phyloP scores from a whole-genome alignment of 2,329 filamentous ascomycete genomes.

The Bertia moriformis region DNA sequence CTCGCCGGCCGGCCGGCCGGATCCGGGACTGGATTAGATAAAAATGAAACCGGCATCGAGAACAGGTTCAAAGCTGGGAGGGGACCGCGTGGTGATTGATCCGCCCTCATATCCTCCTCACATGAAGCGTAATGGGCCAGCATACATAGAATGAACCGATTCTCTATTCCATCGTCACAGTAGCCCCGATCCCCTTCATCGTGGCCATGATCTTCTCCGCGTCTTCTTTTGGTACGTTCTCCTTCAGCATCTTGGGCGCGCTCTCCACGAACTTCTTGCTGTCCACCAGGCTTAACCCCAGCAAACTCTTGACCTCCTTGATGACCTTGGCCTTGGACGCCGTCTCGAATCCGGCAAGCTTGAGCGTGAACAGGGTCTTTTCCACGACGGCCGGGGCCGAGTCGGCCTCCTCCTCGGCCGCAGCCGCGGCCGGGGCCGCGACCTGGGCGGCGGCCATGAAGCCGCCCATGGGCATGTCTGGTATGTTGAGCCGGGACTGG shows the following conservation, averaged over 20 bases:
- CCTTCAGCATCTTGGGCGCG: conserved; percentile 96
- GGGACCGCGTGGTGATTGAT: no score
- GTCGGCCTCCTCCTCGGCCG: conserved; percentile 71
- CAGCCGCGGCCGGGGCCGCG: conserved; percentile 45
- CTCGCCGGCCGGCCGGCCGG: no score
- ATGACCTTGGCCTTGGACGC: conserved; percentile 93
- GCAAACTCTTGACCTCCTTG: conserved; percentile 95
- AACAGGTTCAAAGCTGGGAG: no score
- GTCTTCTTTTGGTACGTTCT: conserved; percentile 95
- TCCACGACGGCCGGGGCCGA: conserved; percentile 80
- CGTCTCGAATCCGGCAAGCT: conserved; percentile 80
- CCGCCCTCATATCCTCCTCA: no score
- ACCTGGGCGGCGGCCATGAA: no score
- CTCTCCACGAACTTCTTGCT: conserved; percentile 99
- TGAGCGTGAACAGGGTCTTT: conserved; percentile 92
- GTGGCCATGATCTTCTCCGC: conserved; percentile 95
- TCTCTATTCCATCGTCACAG: conserved; percentile 82
- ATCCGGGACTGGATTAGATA: no score
- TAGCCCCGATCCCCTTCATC: conserved; percentile 83
- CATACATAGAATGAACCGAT: no score
- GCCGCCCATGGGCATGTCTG: conserved; percentile 86
- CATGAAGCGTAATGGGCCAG: no score
- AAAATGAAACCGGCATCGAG: no score
- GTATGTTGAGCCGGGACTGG: conserved; percentile 88
- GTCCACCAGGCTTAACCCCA: conserved; percentile 90